phyloP scores from a whole-genome alignment of 805 yeast species.

The Metschnikowia sp. region DNA sequence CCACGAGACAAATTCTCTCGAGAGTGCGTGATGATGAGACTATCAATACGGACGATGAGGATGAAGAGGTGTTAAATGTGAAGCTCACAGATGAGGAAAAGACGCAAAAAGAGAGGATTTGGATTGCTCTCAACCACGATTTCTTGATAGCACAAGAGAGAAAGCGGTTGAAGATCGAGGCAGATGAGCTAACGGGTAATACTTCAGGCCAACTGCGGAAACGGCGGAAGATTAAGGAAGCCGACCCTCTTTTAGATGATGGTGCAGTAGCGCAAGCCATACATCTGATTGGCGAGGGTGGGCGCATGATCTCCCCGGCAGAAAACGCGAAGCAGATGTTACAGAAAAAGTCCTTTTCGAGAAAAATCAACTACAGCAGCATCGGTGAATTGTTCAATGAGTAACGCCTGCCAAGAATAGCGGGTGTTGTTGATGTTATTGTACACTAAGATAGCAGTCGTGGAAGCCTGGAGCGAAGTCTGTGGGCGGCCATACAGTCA shows the following conservation, averaged over 20 bases:
- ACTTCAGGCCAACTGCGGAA: conserved; percentile 44
- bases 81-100: conserved; percentile 69
- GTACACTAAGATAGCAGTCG: too few species aligned
- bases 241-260: conserved; percentile 23
- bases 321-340: conserved; percentile 78
- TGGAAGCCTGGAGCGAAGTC: too few species aligned
- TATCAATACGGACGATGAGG: conserved; percentile 68
- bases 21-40: conserved; percentile 59
- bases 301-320: conserved; percentile 54
- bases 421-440: too few species aligned
- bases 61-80: conserved; percentile 66
- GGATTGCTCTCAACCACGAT: conserved; percentile 89
- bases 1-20: conserved; percentile 49
- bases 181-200: conserved; percentile 84
- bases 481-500: too few species aligned
- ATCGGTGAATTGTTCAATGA: conserved; percentile 50
- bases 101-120: conserved; percentile 70
- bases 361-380: conserved; percentile 86
- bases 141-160: conserved; percentile 81
- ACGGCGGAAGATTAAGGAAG: conserved; percentile 25
- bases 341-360: conserved; percentile 71
- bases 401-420: not conserved
- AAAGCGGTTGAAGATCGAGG: conserved; percentile 77
- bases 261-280: conserved; percentile 32
- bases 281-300: conserved; percentile 41